Base-by-base conservation (phyloP, 2,329 filamentous ascomycete species). In the Pseudogymnoascus sp. region DNA sequence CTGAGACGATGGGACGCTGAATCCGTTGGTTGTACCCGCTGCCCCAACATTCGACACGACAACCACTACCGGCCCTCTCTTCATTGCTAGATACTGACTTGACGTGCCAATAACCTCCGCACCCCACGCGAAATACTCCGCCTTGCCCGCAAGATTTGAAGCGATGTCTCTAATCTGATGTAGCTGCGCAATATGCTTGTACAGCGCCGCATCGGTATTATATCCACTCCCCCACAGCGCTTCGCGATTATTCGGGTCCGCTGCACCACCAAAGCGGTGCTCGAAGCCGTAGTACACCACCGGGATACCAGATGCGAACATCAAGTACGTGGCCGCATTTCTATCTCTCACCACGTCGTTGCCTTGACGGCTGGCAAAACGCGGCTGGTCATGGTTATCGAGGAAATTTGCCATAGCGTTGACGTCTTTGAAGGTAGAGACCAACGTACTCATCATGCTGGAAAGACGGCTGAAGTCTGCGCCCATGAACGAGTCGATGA, bases 271-370 rank as follows among this genome's bases (percentile, higher is more conserved):
- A 69, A 77, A 78, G 67, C 78, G 75, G 65, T 83, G 80, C 69
- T 83, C 81, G 67, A 81, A 78, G 8, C 81, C 80, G 64, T 80
- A 75, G 68, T 83, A 83, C 36, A 82, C 64, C 66, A 82, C 78
- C 0, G 81, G 80, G 37, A 83, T 79, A 16, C 81, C 81, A 66
- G 81, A 77, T 5, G 72, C 70, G 31, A 83, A 74, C 59, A 83
- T 75, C 7, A 74, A 79, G 68, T 76, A 82, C 4, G 77, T 75
- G 36, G 81, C 69, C 23, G 78, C 72, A 66, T 81, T 82, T 67
- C 78, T 77, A 18, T 77, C 78, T 18, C 65, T 61, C 54, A 64
- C 60, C 5, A 65, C 8, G 59, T 69, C 68, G 7, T 14, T 47
- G 1, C 51, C 51, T 26, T 34, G 8, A 4, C 26, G 51, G 12